Evolutionary conservation across 108 stramenopile species (phyloP), one percentile per base, ranked within the genome.

Genomic region (Nitzschia putrida): DNA sequence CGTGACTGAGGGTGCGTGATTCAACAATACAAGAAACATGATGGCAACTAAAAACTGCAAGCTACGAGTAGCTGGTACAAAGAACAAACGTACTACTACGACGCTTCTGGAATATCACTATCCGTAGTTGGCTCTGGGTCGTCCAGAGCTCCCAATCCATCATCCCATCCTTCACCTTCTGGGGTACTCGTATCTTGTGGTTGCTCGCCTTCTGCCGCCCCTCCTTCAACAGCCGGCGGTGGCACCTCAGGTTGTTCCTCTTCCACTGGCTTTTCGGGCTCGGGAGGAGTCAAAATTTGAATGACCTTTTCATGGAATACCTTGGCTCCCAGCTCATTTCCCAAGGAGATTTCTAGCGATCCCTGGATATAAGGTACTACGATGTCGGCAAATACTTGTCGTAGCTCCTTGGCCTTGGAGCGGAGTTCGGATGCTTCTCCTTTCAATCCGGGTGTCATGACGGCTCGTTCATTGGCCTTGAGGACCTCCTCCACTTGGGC

Each of bases 401-500:
- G 82, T 82, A 90, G 80, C 43, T 74, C 72, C 47, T 85, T 78
- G 34, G 89, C 92, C 21, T 65, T 76, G 29, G 83, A 85, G 25
- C 92, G 86, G 60, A 93, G 64, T 41, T 84, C 74, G 37, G 69
- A 50, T 22, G 86, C 88, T 24, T 93, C 92, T 16, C 88, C 89
- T 23, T 86, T 53, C 24, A 93, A 64, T 14, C 89, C 89, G 14
- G 89, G 89, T n/a, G 87, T 85, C 53, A 87, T 65, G 12, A 87
- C 88, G 21, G 83, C 77, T 10, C 89, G 74, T 51, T 93, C 88
- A 64, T 93, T 90, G 34, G 82, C 70, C 61, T 83, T 73, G 29
- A 93, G 72, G 38, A 83, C 73, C 52, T 61, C 73, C 59, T 86
- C 76, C 0, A 85, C 55, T 22, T 85, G 68, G 14, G 69, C 64